Base-by-base conservation (phyloP, 495 filamentous ascomycete genomes). In the Hypoxylon intermedium region DNA sequence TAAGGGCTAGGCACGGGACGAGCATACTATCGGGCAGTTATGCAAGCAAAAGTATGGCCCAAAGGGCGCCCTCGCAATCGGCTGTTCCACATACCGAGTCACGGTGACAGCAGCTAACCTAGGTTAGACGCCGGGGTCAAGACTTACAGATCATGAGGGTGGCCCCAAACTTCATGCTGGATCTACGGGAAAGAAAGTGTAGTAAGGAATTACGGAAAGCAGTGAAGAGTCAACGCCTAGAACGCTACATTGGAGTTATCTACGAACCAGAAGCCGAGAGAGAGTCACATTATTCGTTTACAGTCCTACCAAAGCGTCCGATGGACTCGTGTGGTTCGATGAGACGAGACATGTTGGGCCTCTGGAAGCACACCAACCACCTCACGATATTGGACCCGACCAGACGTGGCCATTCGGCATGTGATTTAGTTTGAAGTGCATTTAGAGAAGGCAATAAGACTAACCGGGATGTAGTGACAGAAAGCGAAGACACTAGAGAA, bases 171-270 rank as follows among this genome's bases (percentile, higher is more conserved):
- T 85, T 84, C 51, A 55, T 76, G 18, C 65, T 83, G 12, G 81
- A 85, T 53, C 58, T 86, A 19, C 69, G 81, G n/a, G 68, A 71
- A 5, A 75, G 58, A 6, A 47, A 50, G 5, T 73, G 76, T 42
- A 64, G 77, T 46, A 53, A 68, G 12, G 53, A 66, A 38, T 68
- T 85, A 42, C 56, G 73, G 15, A 43, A 72, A 53, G 78, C 73
- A 7, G 57, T 85, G 41, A 72, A 68, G 58, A 59, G 68, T 44
- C 70, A 67, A 21, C 62, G 78, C 13, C 67, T 83, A 5, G 72
- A 85, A 70, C 63, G 83, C 5, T 85, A 84, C 48, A 85, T 86
- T 28, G 83, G 83, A 0, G 83, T 85, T 9, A 82, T 86, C n/a
- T 86, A 85, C 63, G 69, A 76, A 3, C 83, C 83, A 5, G 74